Percentiles rank a stretch among this genome's conserved stretches.
Conservation (phyloP, 2,329 filamentous ascomycete genomes). For the Didymella pomorum region DNA sequence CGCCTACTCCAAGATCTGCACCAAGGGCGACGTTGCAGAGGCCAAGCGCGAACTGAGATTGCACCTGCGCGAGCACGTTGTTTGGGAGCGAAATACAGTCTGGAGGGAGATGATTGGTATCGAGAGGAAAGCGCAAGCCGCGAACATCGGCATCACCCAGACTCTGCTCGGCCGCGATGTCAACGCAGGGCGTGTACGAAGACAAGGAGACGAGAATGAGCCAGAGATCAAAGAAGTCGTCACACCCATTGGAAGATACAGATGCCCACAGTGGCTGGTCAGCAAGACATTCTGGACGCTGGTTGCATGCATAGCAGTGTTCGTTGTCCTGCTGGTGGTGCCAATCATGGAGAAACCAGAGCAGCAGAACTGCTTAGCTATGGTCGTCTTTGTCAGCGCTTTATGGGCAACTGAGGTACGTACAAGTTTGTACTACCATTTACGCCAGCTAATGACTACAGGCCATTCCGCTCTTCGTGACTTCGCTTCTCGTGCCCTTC, state of each 20-base stretch:
- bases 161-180: constrained; percentile 80
- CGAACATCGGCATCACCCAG: constrained; percentile 80
- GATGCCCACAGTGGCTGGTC: constrained; percentile 81
- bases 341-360: constrained; percentile 87
- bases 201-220: constrained; percentile 85
- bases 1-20: constrained; percentile 82
- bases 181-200: constrained; percentile 70
- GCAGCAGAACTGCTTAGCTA: constrained; percentile 94
- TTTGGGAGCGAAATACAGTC: constrained; percentile 98
- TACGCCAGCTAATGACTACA: constrained; percentile 49
- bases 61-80: constrained; percentile 93
- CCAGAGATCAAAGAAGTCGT: constrained; percentile 71
- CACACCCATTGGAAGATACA: constrained; percentile 81
- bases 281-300: constrained; percentile 83
- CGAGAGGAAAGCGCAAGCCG: constrained; percentile 92
- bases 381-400: constrained; percentile 91
- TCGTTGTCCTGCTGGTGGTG: constrained; percentile 74
- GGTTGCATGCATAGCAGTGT: constrained; percentile 73
- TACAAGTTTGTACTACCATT: not conserved
- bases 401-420: constrained; percentile 92
- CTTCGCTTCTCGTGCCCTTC: constrained; percentile 91
- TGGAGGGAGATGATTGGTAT: constrained; percentile 99
- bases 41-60: constrained; percentile 87
- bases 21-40: constrained; percentile 76
- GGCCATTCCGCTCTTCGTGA: constrained; percentile 97